These are phyloP conservation scores for Jacaranda mimosifolia DNA, from an alignment of 257 asterid genomes.

Conservation along the genomic window DNA sequence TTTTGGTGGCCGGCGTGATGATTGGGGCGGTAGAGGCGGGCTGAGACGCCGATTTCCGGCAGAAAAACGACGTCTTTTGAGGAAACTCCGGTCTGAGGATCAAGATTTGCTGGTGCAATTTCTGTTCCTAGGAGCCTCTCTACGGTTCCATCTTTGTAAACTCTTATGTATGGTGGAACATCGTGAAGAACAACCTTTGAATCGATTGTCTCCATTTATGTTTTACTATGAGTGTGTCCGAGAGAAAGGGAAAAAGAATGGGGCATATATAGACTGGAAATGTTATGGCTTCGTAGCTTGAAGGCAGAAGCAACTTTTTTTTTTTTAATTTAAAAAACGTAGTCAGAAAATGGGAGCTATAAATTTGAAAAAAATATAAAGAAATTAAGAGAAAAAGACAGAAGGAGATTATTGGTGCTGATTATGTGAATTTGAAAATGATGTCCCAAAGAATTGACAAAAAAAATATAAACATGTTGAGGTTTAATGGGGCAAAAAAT, in stretches of 20 bases:
- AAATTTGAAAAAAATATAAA: too few species aligned
- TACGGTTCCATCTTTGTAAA: conserved; percentile 62
- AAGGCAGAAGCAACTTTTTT: too few species aligned
- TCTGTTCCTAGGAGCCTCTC: conserved; percentile 65
- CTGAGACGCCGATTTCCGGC: conserved; percentile 55
- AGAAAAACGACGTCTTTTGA: conserved; percentile 59
- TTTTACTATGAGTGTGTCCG: background rate
- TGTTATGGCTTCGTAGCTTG: too few species aligned
- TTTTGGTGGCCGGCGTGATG: background rate
- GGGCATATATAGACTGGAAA: background rate
- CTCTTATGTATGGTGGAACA: conserved; percentile 63
- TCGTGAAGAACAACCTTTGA: conserved; percentile 49
- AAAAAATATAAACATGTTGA: background rate
- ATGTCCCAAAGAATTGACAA: background rate
- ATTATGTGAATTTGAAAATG: background rate
- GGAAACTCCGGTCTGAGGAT: conserved; percentile 57
- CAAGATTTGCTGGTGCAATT: conserved; percentile 47
- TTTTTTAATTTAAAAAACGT: too few species aligned
- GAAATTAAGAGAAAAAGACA: background rate
- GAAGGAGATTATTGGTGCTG: background rate
- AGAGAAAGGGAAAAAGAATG: background rate
- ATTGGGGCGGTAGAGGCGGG: conserved; percentile 63
- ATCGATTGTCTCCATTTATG: conserved; percentile 44
- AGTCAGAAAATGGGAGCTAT: too few species aligned
- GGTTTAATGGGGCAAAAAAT: too few species aligned